Base-by-base conservation (phyloP, 208 protist genomes). In the Porcisia hertigi region DNA sequence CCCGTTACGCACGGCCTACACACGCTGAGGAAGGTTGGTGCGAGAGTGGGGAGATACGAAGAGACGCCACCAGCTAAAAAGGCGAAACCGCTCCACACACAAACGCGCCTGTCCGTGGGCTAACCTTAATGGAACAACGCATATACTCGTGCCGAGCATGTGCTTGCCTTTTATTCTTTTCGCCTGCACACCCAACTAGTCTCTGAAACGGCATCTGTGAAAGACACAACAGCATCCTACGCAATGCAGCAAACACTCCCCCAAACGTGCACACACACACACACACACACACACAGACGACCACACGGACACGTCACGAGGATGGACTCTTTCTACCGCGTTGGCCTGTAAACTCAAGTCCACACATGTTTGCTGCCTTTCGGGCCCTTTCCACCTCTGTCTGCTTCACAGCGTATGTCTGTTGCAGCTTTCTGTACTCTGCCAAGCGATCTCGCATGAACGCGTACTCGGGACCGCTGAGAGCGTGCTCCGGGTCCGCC, bases 401-500 rank as follows among this genome's bases (percentile, higher is more conserved):
- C 75, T 96, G 92, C 83, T 96, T 96, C 54, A 96, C 92, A 18
- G 90, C 83, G 43, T 96, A 94, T 9, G 80, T 77, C 81, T 91
- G 82, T 77, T 94, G 90, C 41, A 96, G 76, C 14, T 71, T 80
- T 34, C 83, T 81, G 81, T 96, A 96, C 57, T 92, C 80, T 14
- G 81, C 62, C 58, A 96, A 77, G 12, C 89, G 85, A 43, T 90
- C 83, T 16, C 80, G 84, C 69, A 96, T 78, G 41, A 93, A 89
- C 6, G 71, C 66, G 72, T 96, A 94, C 69, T 96, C 90, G 25
- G 76, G 65, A 30, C 83, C 81, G 62, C 57, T 79, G 23, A 96
- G 65, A 20, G 63, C 62, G 47, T 75, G 69, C 62, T 81, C 76
- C 23, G 76, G 81, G 53, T 85, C 81, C 20, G 59, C 67, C 49